Evolutionary conservation across 768 basidiomycete species (phyloP).

Genomic region (Naganishia antarctica): DNA sequence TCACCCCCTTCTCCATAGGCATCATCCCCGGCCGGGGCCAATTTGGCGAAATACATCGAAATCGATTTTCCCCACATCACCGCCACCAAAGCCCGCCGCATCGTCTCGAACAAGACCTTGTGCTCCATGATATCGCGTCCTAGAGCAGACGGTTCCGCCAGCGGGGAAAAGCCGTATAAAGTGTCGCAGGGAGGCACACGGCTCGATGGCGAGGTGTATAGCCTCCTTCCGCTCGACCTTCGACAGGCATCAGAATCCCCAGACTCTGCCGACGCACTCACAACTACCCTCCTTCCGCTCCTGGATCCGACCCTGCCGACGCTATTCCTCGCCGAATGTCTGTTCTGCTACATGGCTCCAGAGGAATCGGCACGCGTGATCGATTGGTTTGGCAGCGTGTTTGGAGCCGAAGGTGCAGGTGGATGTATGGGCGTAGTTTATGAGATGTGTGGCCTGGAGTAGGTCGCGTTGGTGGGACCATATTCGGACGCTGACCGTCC

Average conservation of each 20-base stretch:
- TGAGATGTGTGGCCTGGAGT: constrained; percentile 83
- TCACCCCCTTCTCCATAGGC: background rate
- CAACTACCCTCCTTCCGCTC: constrained; percentile 29
- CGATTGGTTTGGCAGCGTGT: constrained; percentile 66
- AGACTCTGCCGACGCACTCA: constrained; percentile 9
- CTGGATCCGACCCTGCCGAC: constrained; percentile 69
- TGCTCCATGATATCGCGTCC: constrained; percentile 13
- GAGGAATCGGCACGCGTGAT: constrained; percentile 59
- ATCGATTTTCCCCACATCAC: constrained; percentile 87
- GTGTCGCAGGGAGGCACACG: constrained; percentile 48
- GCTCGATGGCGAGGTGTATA: constrained; percentile 59
- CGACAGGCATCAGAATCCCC: constrained; percentile 50
- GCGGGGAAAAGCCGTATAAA: constrained; percentile 14
- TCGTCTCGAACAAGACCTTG: constrained; percentile 34
- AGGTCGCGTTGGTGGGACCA: constrained; percentile 23
- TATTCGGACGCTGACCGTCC: background rate
- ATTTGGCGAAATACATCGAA: constrained; percentile 62
- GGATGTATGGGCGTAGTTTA: constrained; percentile 62
- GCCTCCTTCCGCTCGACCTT: constrained; percentile 71
- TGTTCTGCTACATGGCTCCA: constrained; percentile 79
- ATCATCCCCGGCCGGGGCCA: background rate
- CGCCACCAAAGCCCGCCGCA: constrained; percentile 58
- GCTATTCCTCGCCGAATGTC: constrained; percentile 85
- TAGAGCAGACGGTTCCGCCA: background rate
- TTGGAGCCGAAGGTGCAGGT: constrained; percentile 42